Conservation (phyloP, 164 flowering plant genomes). For the Stephania japonica region DNA sequence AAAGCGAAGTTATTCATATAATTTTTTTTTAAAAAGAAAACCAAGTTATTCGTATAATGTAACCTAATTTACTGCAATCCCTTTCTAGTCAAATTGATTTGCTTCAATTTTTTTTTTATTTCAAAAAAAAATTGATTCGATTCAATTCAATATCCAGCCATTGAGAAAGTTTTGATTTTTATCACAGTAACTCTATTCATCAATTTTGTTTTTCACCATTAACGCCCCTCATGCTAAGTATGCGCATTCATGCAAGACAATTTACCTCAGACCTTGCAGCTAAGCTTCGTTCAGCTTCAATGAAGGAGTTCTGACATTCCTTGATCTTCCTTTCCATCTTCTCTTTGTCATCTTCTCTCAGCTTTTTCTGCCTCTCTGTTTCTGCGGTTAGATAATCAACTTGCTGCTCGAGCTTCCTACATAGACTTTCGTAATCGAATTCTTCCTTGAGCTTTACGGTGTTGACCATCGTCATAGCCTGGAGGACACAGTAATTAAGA, state of each 20-base stretch:
- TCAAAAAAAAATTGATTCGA: neutral
- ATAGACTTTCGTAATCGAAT: slow-evolving; percentile 82
- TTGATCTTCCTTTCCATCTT: slow-evolving; percentile 42
- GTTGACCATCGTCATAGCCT: slow-evolving; percentile 91
- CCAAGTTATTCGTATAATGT: too few relatives aligned
- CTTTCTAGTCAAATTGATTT: neutral
- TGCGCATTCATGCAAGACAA: neutral
- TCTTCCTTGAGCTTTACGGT: slow-evolving; percentile 81
- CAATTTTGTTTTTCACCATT: too few relatives aligned
- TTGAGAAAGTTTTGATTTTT: neutral
- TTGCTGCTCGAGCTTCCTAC: slow-evolving; percentile 71
- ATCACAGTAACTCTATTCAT: neutral
- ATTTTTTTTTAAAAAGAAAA: neutral
- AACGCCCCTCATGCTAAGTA: too few relatives aligned
- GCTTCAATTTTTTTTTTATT: neutral
- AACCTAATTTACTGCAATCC: too few relatives aligned
- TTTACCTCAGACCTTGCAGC: slow-evolving; percentile 68
- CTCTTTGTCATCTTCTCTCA: slow-evolving; percentile 43
- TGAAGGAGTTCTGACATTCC: slow-evolving; percentile 42
- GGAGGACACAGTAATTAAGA: slow-evolving; percentile 19
- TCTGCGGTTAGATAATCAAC: slow-evolving; percentile 72
- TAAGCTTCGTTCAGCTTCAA: slow-evolving; percentile 47
- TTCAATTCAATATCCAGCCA: neutral
- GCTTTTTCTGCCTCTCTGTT: slow-evolving; percentile 59
- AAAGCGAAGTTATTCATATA: neutral